phyloP scores from a whole-genome alignment of 2,329 filamentous ascomycete genomes.

The Ceratocystis cacaofunesta region DNA sequence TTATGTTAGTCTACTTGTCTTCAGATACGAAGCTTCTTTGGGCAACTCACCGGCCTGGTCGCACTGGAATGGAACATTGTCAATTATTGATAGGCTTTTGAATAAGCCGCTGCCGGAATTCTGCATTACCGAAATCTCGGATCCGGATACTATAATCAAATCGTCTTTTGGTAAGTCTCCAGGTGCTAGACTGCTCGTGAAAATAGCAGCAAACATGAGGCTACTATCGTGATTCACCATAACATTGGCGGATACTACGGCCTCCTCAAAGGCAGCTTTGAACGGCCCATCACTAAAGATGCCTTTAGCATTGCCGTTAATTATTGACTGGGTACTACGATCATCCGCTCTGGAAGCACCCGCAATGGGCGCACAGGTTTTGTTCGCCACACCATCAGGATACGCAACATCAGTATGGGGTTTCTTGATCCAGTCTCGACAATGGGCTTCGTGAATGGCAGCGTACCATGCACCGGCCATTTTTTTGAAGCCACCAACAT shows the following conservation, averaged over 20 bases:
- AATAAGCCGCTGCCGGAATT: not conserved
- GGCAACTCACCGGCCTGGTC: constrained; percentile 6
- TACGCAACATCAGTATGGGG: constrained; percentile 11
- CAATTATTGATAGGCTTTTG: not conserved
- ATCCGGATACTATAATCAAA: not conserved
- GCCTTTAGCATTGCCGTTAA: not conserved
- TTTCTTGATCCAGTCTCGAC: constrained; percentile 15
- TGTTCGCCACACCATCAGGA: not conserved
- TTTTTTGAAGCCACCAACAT: constrained; percentile 27
- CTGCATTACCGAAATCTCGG: not conserved
- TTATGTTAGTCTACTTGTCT: not conserved
- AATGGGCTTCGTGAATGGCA: constrained; percentile 21
- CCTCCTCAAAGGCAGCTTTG: not conserved
- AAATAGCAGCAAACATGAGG: constrained; percentile 16
- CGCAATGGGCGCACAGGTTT: constrained; percentile 1
- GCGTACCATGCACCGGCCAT: constrained; percentile 29
- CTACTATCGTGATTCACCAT: not conserved
- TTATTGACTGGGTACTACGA: not conserved
- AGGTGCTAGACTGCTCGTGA: not conserved
- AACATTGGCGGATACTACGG: not conserved
- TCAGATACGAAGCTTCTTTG: not conserved
- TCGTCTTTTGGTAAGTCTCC: constrained; percentile 4
- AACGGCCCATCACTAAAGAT: constrained; percentile 13
- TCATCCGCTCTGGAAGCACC: constrained; percentile 9
- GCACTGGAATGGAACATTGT: constrained; percentile 6